phyloP scores from a whole-genome alignment of 2,329 filamentous ascomycete species.

The Fusarium oxysporum region DNA sequence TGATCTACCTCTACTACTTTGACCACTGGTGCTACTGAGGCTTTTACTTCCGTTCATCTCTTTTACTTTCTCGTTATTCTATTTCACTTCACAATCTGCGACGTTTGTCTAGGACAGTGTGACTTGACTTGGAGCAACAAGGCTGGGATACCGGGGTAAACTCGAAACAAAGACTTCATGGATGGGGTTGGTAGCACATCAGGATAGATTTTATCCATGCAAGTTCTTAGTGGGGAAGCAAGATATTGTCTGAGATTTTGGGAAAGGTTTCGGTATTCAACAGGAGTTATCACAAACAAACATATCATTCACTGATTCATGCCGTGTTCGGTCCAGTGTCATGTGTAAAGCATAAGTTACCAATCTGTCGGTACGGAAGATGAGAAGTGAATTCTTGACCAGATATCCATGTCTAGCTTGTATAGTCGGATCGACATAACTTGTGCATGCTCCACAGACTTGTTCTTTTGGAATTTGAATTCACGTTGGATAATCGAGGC shows the following conservation, averaged over 20 bases:
- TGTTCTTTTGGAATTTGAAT: background rate
- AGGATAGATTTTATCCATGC: background rate
- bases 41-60: background rate
- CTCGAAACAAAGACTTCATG: background rate
- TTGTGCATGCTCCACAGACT: background rate
- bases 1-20: conserved; percentile 9
- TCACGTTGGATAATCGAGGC: background rate
- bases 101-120: background rate
- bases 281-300: background rate
- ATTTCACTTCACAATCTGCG: background rate
- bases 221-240: background rate
- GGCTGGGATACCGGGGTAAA: background rate
- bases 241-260: background rate
- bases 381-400: background rate
- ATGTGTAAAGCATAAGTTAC: background rate
- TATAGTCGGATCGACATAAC: conserved; percentile 6
- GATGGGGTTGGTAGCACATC: background rate
- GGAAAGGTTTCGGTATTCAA: background rate
- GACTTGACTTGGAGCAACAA: background rate
- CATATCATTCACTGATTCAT: background rate
- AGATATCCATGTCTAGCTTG: conserved; percentile 10
- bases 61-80: background rate
- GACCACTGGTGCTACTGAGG: background rate
- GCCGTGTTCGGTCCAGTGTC: background rate
- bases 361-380: background rate